Conservation (phyloP, 1,284 basidiomycete genomes). For the Sanguinoderma infundibulare region DNA sequence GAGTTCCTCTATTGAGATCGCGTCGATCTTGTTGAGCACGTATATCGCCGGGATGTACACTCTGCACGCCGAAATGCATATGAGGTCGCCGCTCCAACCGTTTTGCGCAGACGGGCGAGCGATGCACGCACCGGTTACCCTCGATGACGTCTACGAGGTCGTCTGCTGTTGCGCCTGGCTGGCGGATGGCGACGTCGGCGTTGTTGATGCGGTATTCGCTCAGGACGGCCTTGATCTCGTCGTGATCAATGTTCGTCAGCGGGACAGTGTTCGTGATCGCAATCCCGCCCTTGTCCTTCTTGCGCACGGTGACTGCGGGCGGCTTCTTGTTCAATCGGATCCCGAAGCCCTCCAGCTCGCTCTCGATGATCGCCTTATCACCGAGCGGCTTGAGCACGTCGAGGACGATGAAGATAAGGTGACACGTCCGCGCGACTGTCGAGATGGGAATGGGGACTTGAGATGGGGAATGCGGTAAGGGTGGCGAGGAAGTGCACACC, state of each 20-base stretch:
- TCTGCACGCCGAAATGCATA: too few species aligned
- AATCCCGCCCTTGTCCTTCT: slow-evolving; percentile 95
- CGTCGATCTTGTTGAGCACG: slow-evolving; percentile 94
- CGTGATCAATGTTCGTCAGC: slow-evolving; percentile 94
- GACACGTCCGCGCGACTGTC: slow-evolving; percentile 93
- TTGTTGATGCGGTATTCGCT: slow-evolving; percentile 93
- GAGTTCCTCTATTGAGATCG: slow-evolving; percentile 97
- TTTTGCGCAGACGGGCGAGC: slow-evolving; percentile 13
- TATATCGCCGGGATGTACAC: slow-evolving; percentile 95
- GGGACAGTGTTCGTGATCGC: slow-evolving; percentile 96
- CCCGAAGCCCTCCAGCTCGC: slow-evolving; percentile 95
- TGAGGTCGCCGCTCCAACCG: too few species aligned
- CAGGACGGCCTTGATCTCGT: slow-evolving; percentile 96
- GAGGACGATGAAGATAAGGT: slow-evolving; percentile 98
- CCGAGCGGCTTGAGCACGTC: slow-evolving; percentile 97
- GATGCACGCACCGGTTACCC: slow-evolving; percentile 73
- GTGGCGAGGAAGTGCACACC: slow-evolving; percentile 50
- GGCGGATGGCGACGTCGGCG: slow-evolving; percentile 92
- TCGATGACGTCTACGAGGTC: slow-evolving; percentile 98
- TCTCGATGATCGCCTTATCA: slow-evolving; percentile 92
- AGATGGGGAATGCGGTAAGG: not conserved
- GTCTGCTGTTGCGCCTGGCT: slow-evolving; percentile 92
- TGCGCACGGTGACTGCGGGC: slow-evolving; percentile 87
- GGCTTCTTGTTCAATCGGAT: slow-evolving; percentile 96
- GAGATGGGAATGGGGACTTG: slow-evolving; percentile 37